A percentile compares a stretch with the other conserved stretches of the same genome.
Evolutionary conservation across 108 stramenopile genomes (phyloP).

Genomic region (Aurantiochytrium sp.): DNA sequence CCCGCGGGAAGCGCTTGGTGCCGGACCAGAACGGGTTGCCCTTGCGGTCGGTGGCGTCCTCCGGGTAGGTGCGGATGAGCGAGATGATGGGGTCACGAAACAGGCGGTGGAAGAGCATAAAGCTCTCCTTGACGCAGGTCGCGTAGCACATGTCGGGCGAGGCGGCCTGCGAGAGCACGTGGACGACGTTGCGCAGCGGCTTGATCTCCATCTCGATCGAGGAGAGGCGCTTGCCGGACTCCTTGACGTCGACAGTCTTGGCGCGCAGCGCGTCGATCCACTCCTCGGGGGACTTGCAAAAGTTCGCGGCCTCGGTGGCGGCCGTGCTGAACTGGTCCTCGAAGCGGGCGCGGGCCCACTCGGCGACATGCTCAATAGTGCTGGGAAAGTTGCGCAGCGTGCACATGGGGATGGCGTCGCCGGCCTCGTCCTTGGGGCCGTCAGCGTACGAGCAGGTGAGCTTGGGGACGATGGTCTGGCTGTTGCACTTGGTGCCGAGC

Average conservation of each 20-base stretch:
- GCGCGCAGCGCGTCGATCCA: slow-evolving; percentile 18
- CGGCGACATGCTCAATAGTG: slow-evolving; percentile 78
- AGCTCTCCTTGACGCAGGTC: slow-evolving; percentile 47
- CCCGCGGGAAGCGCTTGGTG: slow-evolving; percentile 57
- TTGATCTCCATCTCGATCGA: slow-evolving; percentile 47
- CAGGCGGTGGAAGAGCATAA: slow-evolving; percentile 44
- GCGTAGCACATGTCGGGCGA: slow-evolving; percentile 34
- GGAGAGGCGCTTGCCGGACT: not conserved
- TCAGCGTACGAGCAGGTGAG: slow-evolving; percentile 73
- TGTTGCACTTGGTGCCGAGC: slow-evolving; percentile 70
- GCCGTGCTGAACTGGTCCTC: slow-evolving; percentile 52
- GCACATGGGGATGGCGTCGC: slow-evolving; percentile 80
- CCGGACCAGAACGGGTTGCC: slow-evolving; percentile 61
- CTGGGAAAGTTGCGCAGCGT: slow-evolving; percentile 76
- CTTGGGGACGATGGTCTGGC: slow-evolving; percentile 68
- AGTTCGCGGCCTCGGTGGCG: slow-evolving; percentile 45
- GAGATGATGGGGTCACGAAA: slow-evolving; percentile 52
- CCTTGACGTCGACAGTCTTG: not conserved
- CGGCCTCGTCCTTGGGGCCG: slow-evolving; percentile 67
- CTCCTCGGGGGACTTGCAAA: slow-evolving; percentile 40
- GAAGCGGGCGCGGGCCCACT: slow-evolving; percentile 70
- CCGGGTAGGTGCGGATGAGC: slow-evolving; percentile 55
- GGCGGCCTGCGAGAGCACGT: slow-evolving; percentile 28
- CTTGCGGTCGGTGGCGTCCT: slow-evolving; percentile 43
- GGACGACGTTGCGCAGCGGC: slow-evolving; percentile 29